Percentiles rank a stretch among this genome's conserved stretches.
Conservation (phyloP, 805 yeast species). For the Ogataea degrootiae region DNA sequence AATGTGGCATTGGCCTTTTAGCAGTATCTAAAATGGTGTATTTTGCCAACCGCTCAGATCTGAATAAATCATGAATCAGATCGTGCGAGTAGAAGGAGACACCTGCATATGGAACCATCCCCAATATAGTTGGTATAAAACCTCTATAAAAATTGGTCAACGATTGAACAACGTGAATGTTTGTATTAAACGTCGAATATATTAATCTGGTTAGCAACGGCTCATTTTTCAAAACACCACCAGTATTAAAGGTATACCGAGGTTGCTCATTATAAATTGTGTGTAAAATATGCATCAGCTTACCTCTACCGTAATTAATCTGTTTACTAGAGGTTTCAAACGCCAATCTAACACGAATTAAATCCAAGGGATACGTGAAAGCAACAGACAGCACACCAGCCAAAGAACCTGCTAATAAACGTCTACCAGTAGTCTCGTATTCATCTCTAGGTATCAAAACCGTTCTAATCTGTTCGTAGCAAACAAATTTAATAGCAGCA, state of each 20-base stretch:
- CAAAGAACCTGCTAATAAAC: slow-evolving; percentile 83
- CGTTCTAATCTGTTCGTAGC: slow-evolving; percentile 87
- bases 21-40: slow-evolving; percentile 40
- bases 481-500: slow-evolving; percentile 94
- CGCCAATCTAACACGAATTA: slow-evolving; percentile 87
- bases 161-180: slow-evolving; percentile 32
- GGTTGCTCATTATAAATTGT: slow-evolving; percentile 32
- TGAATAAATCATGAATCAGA: slow-evolving; percentile 76
- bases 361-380: slow-evolving; percentile 87
- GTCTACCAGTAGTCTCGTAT: slow-evolving; percentile 74
- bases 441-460: slow-evolving; percentile 68
- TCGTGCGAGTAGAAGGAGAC: slow-evolving; percentile 96
- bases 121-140: slow-evolving; percentile 86
- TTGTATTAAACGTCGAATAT: slow-evolving; percentile 28
- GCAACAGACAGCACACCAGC: slow-evolving; percentile 87
- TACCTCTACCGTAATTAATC: slow-evolving; percentile 26
- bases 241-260: slow-evolving; percentile 24
- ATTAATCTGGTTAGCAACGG: slow-evolving; percentile 25
- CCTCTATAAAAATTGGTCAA: slow-evolving; percentile 85
- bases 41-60: slow-evolving; percentile 51
- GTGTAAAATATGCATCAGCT: slow-evolving; percentile 25
- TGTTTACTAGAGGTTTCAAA: slow-evolving; percentile 58
- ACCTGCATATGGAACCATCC: slow-evolving; percentile 98
- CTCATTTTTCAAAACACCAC: slow-evolving; percentile 27
- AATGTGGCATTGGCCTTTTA: slow-evolving; percentile 5